A percentile compares a stretch with the other conserved stretches of the same genome.
Evolutionary conservation across 2,329 filamentous ascomycete species (phyloP).

Genomic region (Xylariaceae sp.): DNA sequence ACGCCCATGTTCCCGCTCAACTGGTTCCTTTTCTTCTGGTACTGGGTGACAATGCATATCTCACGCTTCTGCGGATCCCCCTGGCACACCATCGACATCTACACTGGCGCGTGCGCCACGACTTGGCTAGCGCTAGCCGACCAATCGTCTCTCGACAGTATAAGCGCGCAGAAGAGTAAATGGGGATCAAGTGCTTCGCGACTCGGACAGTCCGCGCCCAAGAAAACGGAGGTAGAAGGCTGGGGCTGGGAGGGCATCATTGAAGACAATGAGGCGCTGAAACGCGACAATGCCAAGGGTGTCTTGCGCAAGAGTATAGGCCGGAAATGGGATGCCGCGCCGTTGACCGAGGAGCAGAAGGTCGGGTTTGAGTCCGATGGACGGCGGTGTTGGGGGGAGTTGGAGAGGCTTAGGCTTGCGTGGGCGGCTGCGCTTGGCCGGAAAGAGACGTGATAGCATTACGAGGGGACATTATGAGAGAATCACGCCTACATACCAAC

Average conservation of each 20-base stretch:
- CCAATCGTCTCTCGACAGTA: constrained; percentile 54
- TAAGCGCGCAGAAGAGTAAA: constrained; percentile 56
- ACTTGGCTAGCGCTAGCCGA: constrained; percentile 72
- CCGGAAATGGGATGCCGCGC: constrained; percentile 52
- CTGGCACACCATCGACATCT: constrained; percentile 77
- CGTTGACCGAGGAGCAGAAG: constrained; percentile 56
- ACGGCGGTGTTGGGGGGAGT: constrained; percentile 57
- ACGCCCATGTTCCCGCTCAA: constrained; percentile 75
- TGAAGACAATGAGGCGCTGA: constrained; percentile 42
- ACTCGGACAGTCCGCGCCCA: constrained; percentile 54
- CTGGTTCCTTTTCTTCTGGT: constrained; percentile 62
- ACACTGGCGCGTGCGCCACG: constrained; percentile 68
- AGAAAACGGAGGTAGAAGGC: constrained; percentile 76
- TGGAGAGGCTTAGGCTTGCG: constrained; percentile 63
- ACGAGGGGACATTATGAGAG: neutral
- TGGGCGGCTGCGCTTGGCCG: constrained; percentile 52
- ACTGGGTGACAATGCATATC: constrained; percentile 62
- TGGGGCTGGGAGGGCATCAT: constrained; percentile 69
- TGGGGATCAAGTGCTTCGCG: constrained; percentile 74
- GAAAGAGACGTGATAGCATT: neutral
- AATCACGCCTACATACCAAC: neutral
- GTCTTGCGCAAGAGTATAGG: constrained; percentile 49
- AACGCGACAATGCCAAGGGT: constrained; percentile 41
- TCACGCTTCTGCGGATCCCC: constrained; percentile 75
- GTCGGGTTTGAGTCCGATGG: constrained; percentile 59